A percentile compares a stretch with the other conserved stretches of the same genome.
Conservation (phyloP, 192 early-diverging fungal genomes). For the Coemansia aciculifera region DNA sequence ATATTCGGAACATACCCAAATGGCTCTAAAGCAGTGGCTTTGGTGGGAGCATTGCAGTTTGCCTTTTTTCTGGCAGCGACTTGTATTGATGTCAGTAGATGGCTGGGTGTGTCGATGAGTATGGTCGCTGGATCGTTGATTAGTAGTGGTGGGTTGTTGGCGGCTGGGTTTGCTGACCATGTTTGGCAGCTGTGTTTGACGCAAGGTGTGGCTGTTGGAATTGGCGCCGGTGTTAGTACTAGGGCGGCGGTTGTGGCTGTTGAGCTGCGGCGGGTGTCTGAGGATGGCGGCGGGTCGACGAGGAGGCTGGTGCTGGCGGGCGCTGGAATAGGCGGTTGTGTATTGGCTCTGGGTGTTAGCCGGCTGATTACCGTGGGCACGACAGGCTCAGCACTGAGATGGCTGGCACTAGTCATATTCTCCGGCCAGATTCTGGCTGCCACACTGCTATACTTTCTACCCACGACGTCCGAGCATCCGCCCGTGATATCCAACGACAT, state of each 20-base stretch:
- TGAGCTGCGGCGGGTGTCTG: not conserved
- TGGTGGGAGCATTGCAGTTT: conserved; percentile 30
- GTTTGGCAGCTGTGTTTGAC: conserved; percentile 65
- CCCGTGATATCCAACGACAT: not conserved
- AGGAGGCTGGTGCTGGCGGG: conserved; percentile 1
- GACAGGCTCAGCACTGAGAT: conserved; percentile 8
- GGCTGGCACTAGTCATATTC: conserved; percentile 19
- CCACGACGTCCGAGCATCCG: not conserved
- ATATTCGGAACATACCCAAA: not conserved
- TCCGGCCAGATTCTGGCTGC: conserved; percentile 1
- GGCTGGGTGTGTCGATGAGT: not conserved
- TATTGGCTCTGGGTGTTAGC: conserved; percentile 14
- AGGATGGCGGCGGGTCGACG: not conserved
- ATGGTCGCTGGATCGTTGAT: conserved; percentile 11
- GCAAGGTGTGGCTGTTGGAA: conserved; percentile 63
- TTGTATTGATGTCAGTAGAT: not conserved
- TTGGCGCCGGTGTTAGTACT: conserved; percentile 54
- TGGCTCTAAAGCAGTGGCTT: not conserved
- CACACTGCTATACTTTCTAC: not conserved
- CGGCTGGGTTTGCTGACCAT: conserved; percentile 45
- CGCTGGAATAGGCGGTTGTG: conserved; percentile 21
- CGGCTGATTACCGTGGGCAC: not conserved
- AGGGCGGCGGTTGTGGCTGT: not conserved
- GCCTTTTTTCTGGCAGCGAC: not conserved
- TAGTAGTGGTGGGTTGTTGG: conserved; percentile 24